Base-by-base conservation (phyloP, 2,329 filamentous ascomycete genomes). In the Cladosporium cucumerinum region DNA sequence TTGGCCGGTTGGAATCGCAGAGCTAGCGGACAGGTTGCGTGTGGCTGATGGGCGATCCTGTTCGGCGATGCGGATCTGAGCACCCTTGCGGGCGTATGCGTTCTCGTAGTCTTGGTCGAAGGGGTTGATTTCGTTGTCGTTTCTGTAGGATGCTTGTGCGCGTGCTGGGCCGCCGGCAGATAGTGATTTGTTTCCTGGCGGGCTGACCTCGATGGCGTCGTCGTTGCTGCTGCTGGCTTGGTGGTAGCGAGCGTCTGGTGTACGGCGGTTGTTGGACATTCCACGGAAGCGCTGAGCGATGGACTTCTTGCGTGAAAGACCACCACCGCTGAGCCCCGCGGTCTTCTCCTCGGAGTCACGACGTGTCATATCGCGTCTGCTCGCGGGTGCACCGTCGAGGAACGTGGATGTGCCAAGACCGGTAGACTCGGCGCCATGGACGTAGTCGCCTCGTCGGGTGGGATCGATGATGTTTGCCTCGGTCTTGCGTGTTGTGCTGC, bases 391-490 rank as follows among this genome's bases (percentile, higher is more conserved):
- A 39, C 95, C 95, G 72, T 99, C 95, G 25, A 99, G 80, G 82
- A 98, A 98, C 2, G 95, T 99, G 36, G 93, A 96, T 1, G 93
- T 97, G 61, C 95, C 95, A 8, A 99, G 81, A 11, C 95, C 95
- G 67, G 91, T 81, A 3, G 87, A 89, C 78, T 96, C 89, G 63
- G 93, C 87, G 21, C 94, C 94, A 71, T 98, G 92, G 16, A 98
- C 85, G 55, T 89, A 85, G 64, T 91, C 87, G 55, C 87, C 84
- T 64, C 87, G 86, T 30, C 84, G 79, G 30, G 84, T 84, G 1
- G 92, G 86, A 73, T 95, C 91, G 46, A 75, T 66, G 72, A 93
- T 91, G 23, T 74, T 78, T 28, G 78, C 74, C n/a, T 73, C 69
- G 21, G 71, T 68, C 23, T 67, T 66, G 61, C 74, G 73, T 28